Evolutionary conservation across 768 basidiomycete species (phyloP).

Genomic region (Mycena rebaudengoi): DNA sequence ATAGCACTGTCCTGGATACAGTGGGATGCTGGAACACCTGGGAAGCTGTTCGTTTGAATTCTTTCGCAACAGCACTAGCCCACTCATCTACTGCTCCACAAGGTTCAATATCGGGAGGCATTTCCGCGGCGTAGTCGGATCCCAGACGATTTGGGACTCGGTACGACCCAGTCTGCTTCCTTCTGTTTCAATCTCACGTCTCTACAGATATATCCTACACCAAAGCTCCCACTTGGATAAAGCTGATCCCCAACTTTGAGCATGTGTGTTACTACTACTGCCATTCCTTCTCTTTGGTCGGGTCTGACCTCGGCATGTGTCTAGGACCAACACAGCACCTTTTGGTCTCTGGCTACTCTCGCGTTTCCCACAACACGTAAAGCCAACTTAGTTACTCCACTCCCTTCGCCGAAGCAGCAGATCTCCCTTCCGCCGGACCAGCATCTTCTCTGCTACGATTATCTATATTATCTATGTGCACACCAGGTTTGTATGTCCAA

Average conservation of each 20-base stretch:
- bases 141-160: slow-evolving; percentile 50
- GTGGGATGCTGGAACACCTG: slow-evolving; percentile 66
- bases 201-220: slow-evolving; percentile 63
- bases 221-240: slow-evolving; percentile 56
- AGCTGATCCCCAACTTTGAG: slow-evolving; percentile 52
- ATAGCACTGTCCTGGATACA: slow-evolving; percentile 51
- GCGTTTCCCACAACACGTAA: slow-evolving; percentile 54
- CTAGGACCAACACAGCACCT: slow-evolving; percentile 54
- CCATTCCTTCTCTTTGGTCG: too few species aligned
- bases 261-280: too few species aligned
- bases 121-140: slow-evolving; percentile 49
- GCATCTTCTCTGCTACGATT: slow-evolving; percentile 61
- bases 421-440: slow-evolving; percentile 59
- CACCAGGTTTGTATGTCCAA: slow-evolving; percentile 56
- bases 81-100: too few species aligned
- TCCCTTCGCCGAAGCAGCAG: slow-evolving; percentile 49
- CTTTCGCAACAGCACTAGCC: too few species aligned
- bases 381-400: slow-evolving; percentile 48
- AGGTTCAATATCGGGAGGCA: slow-evolving; percentile 47
- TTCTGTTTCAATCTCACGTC: slow-evolving; percentile 30
- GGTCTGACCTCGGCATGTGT: too few species aligned
- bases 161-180: slow-evolving; percentile 40
- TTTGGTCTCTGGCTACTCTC: slow-evolving; percentile 56
- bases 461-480: slow-evolving; percentile 58
- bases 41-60: too few species aligned